Evolutionary conservation across 2,329 filamentous ascomycete species (phyloP).

Genomic region (Mariannaea elegans): DNA sequence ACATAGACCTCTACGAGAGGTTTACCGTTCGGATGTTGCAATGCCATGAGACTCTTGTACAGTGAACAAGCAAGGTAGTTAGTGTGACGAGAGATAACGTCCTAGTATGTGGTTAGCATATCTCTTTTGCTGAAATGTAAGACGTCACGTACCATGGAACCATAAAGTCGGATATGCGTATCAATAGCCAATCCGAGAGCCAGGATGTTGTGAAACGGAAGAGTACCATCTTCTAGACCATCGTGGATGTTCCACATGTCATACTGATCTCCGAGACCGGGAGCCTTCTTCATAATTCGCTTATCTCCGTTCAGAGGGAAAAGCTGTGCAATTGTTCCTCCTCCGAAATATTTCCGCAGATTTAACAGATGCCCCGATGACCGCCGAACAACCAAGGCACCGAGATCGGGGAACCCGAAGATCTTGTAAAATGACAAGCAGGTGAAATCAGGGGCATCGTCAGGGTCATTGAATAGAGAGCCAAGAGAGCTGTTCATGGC

Average conservation of each 20-base stretch:
- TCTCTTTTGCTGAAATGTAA: neutral
- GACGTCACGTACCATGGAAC: constrained; percentile 54
- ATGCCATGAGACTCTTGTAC: constrained; percentile 54
- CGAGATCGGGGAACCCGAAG: constrained; percentile 73
- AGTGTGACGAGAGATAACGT: constrained; percentile 66
- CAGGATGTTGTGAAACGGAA: constrained; percentile 72
- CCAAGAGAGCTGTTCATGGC: constrained; percentile 69
- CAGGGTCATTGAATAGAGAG: constrained; percentile 57
- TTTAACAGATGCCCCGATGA: constrained; percentile 64
- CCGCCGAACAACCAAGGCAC: constrained; percentile 66
- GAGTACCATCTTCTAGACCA: constrained; percentile 72
- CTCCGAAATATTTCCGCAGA: constrained; percentile 70
- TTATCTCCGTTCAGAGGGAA: constrained; percentile 35
- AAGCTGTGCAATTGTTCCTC: constrained; percentile 71
- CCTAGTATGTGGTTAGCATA: constrained; percentile 28
- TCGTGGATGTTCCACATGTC: constrained; percentile 61
- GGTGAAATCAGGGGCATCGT: constrained; percentile 66
- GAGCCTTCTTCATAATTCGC: constrained; percentile 48
- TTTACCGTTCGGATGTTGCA: constrained; percentile 63
- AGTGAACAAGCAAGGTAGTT: constrained; percentile 60
- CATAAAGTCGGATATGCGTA: constrained; percentile 64
- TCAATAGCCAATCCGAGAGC: constrained; percentile 68
- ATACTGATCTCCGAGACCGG: constrained; percentile 48
- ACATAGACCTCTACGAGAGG: constrained; percentile 65
- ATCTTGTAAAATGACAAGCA: constrained; percentile 72